Evolutionary conservation across 805 yeast species (phyloP).

Genomic region (Wickerhamiella musiphila): DNA sequence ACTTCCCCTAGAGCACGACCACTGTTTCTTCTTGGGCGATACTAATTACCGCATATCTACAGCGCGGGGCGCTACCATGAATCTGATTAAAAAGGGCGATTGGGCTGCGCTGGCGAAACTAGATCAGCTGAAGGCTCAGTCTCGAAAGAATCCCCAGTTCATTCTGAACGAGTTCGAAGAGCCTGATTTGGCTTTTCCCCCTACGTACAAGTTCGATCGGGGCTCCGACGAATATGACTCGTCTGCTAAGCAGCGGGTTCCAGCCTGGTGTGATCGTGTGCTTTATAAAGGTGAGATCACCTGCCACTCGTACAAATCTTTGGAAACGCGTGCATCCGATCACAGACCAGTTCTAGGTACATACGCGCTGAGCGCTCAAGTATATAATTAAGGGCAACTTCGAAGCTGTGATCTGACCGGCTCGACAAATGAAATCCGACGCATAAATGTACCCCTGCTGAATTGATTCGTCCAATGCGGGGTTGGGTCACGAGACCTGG

Average conservation of each 20-base stretch:
- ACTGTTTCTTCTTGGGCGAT: slow-evolving; percentile 83
- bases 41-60: slow-evolving; percentile 70
- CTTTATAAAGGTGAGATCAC: slow-evolving; percentile 44
- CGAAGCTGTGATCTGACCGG: too few relatives aligned
- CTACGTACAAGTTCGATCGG: slow-evolving; percentile 88
- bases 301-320: slow-evolving; percentile 44
- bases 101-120: slow-evolving; percentile 37
- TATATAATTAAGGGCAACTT: background rate
- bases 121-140: slow-evolving; percentile 70
- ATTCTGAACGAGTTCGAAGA: slow-evolving; percentile 66
- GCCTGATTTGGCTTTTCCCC: slow-evolving; percentile 60
- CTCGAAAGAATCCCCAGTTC: slow-evolving; percentile 47
- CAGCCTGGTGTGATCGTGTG: slow-evolving; percentile 96
- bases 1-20: slow-evolving; percentile 56
- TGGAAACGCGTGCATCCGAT: slow-evolving; percentile 53
- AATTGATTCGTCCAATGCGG: too few relatives aligned
- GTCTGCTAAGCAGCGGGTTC: slow-evolving; percentile 79
- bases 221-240: slow-evolving; percentile 73
- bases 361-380: slow-evolving; percentile 29
- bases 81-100: slow-evolving; percentile 31
- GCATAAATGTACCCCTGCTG: too few relatives aligned
- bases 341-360: slow-evolving; percentile 78
- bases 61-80: slow-evolving; percentile 53
- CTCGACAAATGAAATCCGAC: too few relatives aligned
- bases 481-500: too few relatives aligned